Evolutionary conservation across 164 flowering plant genomes (phyloP).

Genomic region (Akebia trifoliata): DNA sequence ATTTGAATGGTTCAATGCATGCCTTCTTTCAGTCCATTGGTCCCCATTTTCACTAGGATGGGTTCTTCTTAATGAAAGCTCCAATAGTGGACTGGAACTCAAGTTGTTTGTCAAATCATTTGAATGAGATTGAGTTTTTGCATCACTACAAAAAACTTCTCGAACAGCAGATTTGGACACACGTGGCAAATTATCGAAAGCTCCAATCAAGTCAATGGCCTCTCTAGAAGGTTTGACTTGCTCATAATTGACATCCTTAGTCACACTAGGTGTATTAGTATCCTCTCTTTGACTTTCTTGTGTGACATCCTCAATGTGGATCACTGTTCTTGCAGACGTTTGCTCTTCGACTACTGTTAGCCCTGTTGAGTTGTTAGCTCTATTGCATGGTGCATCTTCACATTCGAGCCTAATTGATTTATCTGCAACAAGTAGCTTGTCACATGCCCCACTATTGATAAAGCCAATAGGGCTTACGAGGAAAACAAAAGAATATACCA

Average conservation of each 20-base stretch:
- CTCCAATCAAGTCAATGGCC: constrained; percentile 80
- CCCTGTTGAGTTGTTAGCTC: constrained; percentile 9
- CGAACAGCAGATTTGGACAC: neutral
- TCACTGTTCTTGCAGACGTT: neutral
- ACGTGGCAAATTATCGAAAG: constrained; percentile 31
- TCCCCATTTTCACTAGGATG: constrained; percentile 29
- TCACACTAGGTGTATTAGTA: constrained; percentile 21
- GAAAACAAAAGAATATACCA: neutral
- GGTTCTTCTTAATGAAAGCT: constrained; percentile 64
- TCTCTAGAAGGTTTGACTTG: constrained; percentile 33
- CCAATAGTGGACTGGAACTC: constrained; percentile 38
- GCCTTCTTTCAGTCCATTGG: constrained; percentile 35
- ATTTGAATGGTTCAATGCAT: constrained; percentile 48
- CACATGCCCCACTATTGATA: neutral
- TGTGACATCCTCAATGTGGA: constrained; percentile 13
- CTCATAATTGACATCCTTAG: constrained; percentile 18
- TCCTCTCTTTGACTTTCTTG: constrained; percentile 15
- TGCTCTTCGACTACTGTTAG: constrained; percentile 4
- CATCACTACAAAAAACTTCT: constrained; percentile 1
- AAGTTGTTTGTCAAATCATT: constrained; percentile 23
- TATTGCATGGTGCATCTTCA: constrained; percentile 6
- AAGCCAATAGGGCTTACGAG: neutral
- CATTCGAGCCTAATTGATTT: constrained; percentile 11
- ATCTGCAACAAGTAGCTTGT: constrained; percentile 2
- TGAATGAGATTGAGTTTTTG: constrained; percentile 15